Percentiles rank a stretch among this genome's conserved stretches.
Conservation (phyloP, 2,329 filamentous ascomycete genomes). For the Pseudocercospora crystallina region DNA sequence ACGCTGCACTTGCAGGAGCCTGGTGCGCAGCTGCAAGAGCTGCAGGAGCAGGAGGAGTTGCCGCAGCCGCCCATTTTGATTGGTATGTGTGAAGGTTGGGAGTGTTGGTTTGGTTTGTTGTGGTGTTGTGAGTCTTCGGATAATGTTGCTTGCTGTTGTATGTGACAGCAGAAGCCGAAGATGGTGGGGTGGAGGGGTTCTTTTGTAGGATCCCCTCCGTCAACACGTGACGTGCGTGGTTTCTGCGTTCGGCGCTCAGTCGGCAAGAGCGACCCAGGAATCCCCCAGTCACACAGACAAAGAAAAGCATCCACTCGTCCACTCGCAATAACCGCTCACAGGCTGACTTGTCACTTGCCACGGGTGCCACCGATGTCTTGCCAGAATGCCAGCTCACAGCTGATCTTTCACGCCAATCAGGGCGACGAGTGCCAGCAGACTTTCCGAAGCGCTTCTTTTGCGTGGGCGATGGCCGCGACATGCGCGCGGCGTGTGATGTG, state of each 20-base stretch:
- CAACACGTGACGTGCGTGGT: conserved; percentile 3
- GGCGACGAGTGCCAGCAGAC: too few species aligned
- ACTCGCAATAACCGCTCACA: conserved; percentile 10
- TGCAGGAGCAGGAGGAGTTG: conserved; percentile 34
- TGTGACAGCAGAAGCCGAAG: neutral
- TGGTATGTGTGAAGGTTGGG: conserved; percentile 13
- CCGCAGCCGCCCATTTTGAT: conserved; percentile 36
- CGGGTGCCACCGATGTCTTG: neutral
- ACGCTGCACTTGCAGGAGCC: conserved; percentile 32
- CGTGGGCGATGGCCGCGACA: neutral
- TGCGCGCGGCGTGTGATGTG: too few species aligned
- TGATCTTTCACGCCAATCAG: too few species aligned
- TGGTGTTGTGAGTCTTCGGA: conserved; percentile 6
- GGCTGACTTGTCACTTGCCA: conserved; percentile 5
- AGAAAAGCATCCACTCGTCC: neutral
- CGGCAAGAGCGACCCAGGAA: neutral
- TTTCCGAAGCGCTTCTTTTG: conserved; percentile 4
- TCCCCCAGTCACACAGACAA: conserved; percentile 1
- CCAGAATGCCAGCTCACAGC: too few species aligned
- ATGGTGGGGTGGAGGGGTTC: conserved; percentile 6
- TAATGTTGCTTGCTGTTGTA: conserved; percentile 12
- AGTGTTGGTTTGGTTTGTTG: conserved; percentile 3
- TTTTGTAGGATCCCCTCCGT: conserved; percentile 1
- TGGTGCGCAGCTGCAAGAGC: conserved; percentile 31
- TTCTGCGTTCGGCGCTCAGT: neutral